Percentiles rank a stretch among this genome's conserved stretches.
These are phyloP conservation scores for Handroanthus guayacan DNA, from an alignment of 257 asterid genomes.

Conservation along the genomic window DNA sequence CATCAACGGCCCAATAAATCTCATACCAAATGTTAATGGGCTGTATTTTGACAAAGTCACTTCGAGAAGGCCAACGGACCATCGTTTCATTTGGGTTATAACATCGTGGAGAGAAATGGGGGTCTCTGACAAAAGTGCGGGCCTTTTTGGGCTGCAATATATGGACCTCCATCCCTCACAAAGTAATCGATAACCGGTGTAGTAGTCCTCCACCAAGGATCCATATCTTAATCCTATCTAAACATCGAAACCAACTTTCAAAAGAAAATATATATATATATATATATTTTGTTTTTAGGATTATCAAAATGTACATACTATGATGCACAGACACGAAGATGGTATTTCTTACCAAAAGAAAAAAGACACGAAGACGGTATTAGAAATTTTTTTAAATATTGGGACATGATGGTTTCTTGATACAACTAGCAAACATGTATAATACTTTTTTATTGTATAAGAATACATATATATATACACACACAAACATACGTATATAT, in stretches of 20 bases:
- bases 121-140: slow-evolving; percentile 72
- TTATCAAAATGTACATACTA: not conserved
- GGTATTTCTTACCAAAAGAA: too few relatives aligned
- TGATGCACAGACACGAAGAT: not conserved
- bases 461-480: too few relatives aligned
- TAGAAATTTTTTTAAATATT: too few relatives aligned
- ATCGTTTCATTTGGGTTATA: slow-evolving; percentile 64
- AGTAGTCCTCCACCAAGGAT: slow-evolving; percentile 77
- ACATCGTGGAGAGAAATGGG: slow-evolving; percentile 68
- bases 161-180: slow-evolving; percentile 87
- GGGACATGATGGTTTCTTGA: too few relatives aligned
- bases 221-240: slow-evolving; percentile 87
- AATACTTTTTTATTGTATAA: too few relatives aligned
- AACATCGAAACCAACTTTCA: not conserved
- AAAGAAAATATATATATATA: too few relatives aligned
- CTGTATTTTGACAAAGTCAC: slow-evolving; percentile 62
- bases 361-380: too few relatives aligned
- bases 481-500: too few relatives aligned
- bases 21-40: slow-evolving; percentile 61
- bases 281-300: not conserved
- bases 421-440: too few relatives aligned
- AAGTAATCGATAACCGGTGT: slow-evolving; percentile 64
- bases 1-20: slow-evolving; percentile 54
- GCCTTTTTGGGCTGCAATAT: slow-evolving; percentile 66
- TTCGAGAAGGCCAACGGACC: slow-evolving; percentile 81